A percentile compares a stretch with the other conserved stretches of the same genome.
phyloP scores from a whole-genome alignment of 345 rosid genomes.

The Garcia nutans region DNA sequence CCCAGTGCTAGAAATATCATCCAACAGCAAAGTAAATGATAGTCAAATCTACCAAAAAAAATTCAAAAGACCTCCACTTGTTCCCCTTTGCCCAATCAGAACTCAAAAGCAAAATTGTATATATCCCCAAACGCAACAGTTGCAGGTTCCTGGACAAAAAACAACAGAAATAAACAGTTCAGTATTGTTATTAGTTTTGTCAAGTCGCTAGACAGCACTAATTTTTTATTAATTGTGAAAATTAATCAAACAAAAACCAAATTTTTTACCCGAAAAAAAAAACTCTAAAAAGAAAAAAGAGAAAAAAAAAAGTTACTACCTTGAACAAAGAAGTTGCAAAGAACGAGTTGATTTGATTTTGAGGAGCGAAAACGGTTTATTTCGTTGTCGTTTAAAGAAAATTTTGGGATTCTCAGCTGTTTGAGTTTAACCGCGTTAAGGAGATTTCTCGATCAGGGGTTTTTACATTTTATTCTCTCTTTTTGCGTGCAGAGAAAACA shows the following conservation, averaged over 20 bases:
- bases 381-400: not conserved
- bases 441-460: constrained; percentile 13
- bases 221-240: not conserved
- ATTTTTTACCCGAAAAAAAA: not conserved
- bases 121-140: not conserved
- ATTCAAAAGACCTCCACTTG: not conserved
- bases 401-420: constrained; percentile 9
- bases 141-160: constrained; percentile 11
- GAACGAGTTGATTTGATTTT: constrained; percentile 1
- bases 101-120: not conserved
- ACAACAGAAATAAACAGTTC: not conserved
- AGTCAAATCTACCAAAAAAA: not conserved
- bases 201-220: constrained; percentile 11
- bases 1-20: not conserved
- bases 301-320: not conserved
- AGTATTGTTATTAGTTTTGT: constrained; percentile 15
- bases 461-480: not conserved
- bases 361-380: constrained; percentile 7
- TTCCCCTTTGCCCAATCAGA: not conserved
- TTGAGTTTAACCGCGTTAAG: constrained; percentile 14
- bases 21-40: not conserved
- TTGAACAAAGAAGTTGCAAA: constrained; percentile 3
- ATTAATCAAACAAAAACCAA: not conserved
- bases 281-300: constrained; percentile 11
- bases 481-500: not conserved